Evolutionary conservation across 495 filamentous ascomycete species (phyloP).

Genomic region (Hamigera avellanea): DNA sequence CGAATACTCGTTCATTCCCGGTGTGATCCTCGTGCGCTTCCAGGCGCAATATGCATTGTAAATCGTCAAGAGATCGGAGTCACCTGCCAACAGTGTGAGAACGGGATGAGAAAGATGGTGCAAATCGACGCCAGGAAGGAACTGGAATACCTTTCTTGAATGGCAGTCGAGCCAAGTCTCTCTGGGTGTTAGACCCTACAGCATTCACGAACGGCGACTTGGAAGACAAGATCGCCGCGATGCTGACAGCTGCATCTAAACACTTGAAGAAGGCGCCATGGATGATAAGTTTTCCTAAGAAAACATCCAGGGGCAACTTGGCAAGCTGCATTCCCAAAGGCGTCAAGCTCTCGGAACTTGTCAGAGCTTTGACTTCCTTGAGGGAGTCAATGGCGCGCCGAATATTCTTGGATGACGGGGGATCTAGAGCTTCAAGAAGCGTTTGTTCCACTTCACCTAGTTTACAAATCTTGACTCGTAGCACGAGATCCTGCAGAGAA

Average conservation of each 20-base stretch:
- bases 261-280: slow-evolving; percentile 77
- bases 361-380: slow-evolving; percentile 86
- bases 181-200: slow-evolving; percentile 69
- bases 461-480: slow-evolving; percentile 96
- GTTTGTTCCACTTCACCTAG: slow-evolving; percentile 85
- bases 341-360: slow-evolving; percentile 67
- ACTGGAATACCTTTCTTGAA: slow-evolving; percentile 53
- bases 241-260: slow-evolving; percentile 78
- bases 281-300: slow-evolving; percentile 85
- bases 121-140: neutral
- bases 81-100: slow-evolving; percentile 31
- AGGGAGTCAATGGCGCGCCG: slow-evolving; percentile 83
- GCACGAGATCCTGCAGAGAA: slow-evolving; percentile 83
- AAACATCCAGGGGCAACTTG: slow-evolving; percentile 82
- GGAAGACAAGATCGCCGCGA: slow-evolving; percentile 84
- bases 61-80: slow-evolving; percentile 82
- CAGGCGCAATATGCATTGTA: slow-evolving; percentile 90
- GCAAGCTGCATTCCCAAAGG: slow-evolving; percentile 77
- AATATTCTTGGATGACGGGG: slow-evolving; percentile 83
- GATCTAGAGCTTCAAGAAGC: slow-evolving; percentile 78
- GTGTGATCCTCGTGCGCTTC: slow-evolving; percentile 62
- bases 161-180: slow-evolving; percentile 59
- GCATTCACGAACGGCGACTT: slow-evolving; percentile 88
- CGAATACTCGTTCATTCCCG: slow-evolving; percentile 56
- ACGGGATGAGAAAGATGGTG: too few species aligned